Evolutionary conservation across 106 monocot genomes (phyloP).

Genomic region (Alisma plantagoaquatica): DNA sequence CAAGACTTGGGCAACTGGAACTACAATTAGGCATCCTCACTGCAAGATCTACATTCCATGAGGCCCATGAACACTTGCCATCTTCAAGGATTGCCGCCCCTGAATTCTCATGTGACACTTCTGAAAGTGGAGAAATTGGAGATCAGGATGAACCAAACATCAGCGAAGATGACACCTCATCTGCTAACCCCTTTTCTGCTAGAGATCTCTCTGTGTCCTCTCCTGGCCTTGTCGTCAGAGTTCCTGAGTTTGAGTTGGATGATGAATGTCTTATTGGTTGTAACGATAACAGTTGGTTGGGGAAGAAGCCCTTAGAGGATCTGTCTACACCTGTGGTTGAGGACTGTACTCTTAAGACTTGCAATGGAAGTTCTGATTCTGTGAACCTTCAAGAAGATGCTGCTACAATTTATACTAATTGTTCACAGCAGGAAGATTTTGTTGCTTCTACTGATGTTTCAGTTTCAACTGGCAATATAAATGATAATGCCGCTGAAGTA

Average conservation of each 20-base stretch:
- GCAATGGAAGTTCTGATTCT: background rate
- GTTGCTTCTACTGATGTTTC: slow-evolving; percentile 8
- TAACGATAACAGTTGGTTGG: slow-evolving; percentile 14
- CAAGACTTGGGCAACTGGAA: slow-evolving; percentile 60
- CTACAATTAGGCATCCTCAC: slow-evolving; percentile 34
- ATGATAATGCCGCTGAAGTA: slow-evolving; percentile 14
- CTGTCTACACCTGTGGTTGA: background rate
- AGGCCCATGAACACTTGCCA: slow-evolving; percentile 1
- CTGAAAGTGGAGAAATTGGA: slow-evolving; percentile 17
- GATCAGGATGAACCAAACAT: background rate
- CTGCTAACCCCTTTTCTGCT: slow-evolving; percentile 4
- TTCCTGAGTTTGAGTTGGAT: slow-evolving; percentile 48
- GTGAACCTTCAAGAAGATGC: background rate
- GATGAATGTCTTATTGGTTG: slow-evolving; percentile 20
- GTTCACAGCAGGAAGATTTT: slow-evolving; percentile 29
- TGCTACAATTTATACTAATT: slow-evolving; percentile 21
- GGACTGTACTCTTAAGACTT: background rate
- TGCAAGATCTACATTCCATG: slow-evolving; percentile 14
- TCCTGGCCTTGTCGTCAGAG: slow-evolving; percentile 42
- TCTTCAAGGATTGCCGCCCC: slow-evolving; percentile 14
- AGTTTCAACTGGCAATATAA: background rate
- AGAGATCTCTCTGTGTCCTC: background rate
- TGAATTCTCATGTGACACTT: slow-evolving; percentile 22
- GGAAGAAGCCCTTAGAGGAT: slow-evolving; percentile 3
- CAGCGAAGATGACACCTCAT: background rate